Percentiles rank a stretch among this genome's conserved stretches.
Conservation (phyloP, 768 basidiomycete species). For the Lactarius indigo region DNA sequence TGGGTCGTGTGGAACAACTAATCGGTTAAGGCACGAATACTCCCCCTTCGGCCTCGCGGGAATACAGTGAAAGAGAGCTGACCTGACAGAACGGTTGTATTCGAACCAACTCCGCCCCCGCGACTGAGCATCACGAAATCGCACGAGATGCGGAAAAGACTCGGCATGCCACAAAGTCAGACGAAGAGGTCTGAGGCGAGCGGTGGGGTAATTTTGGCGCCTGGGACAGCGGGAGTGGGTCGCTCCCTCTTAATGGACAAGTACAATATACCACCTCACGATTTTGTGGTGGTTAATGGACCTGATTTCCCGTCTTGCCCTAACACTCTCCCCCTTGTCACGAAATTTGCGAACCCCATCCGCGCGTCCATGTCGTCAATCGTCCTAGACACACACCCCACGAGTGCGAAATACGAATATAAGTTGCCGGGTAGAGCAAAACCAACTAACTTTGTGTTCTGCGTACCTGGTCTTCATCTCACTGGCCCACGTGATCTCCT, state of each 20-base stretch:
- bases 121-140: neutral
- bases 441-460: neutral
- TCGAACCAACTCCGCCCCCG: too few relatives aligned
- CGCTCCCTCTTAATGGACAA: neutral
- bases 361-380: slow-evolving; percentile 28
- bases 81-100: too few relatives aligned
- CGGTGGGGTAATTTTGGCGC: neutral
- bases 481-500: slow-evolving; percentile 85
- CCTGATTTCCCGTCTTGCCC: slow-evolving; percentile 1
- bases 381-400: neutral
- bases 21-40: too few relatives aligned
- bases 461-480: slow-evolving; percentile 81
- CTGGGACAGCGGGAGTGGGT: neutral
- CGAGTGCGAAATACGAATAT: neutral
- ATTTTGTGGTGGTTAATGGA: neutral
- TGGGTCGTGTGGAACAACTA: too few relatives aligned
- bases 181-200: neutral
- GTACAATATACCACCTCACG: neutral
- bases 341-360: slow-evolving; percentile 25
- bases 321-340: slow-evolving; percentile 22
- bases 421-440: neutral
- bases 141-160: neutral
- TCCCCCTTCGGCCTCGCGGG: too few relatives aligned
- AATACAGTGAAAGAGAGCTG: too few relatives aligned
- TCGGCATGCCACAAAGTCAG: neutral